Conservation (phyloP, 2,329 filamentous ascomycete genomes). For the Dryadomyces sulphureus region DNA sequence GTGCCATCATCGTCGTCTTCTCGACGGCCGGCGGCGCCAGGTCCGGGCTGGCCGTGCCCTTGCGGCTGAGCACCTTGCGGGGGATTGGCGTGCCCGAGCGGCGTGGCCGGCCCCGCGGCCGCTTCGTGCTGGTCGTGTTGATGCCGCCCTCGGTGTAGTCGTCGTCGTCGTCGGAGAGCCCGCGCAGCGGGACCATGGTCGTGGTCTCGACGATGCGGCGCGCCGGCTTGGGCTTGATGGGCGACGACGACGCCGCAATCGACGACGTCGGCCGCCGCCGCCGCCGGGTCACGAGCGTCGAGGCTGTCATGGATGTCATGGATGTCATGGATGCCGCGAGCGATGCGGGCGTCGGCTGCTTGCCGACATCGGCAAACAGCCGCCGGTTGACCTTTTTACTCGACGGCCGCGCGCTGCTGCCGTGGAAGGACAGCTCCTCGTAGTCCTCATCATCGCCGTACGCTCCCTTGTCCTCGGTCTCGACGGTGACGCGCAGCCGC, state of each 20-base stretch:
- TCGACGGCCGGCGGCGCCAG: neutral
- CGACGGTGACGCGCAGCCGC: conserved; percentile 38
- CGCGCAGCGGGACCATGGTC: conserved; percentile 28
- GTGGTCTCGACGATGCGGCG: conserved; percentile 26
- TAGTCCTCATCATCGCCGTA: conserved; percentile 5
- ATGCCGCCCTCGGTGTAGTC: conserved; percentile 25
- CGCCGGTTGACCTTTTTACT: conserved; percentile 19
- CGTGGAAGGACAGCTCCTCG: conserved; percentile 9
- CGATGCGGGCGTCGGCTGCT: no score
- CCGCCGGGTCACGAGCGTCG: conserved; percentile 21
- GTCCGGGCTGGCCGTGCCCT: neutral
- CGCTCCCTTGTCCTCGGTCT: conserved; percentile 24
- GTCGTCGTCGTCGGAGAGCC: conserved; percentile 26
- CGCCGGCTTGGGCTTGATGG: conserved; percentile 12
- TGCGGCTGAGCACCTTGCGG: no score
- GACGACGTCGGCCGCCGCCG: conserved; percentile 7
- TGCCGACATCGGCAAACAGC: conserved; percentile 17
- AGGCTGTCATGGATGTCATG: conserved; percentile 15
- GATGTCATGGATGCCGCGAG: no score
- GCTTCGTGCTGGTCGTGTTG: conserved; percentile 22
- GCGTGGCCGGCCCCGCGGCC: conserved; percentile 20
- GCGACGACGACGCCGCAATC: neutral
- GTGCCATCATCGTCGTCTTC: neutral
- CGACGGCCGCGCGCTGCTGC: no score
- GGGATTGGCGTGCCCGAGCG: conserved; percentile 38